Base-by-base conservation (phyloP, 768 basidiomycete genomes). In the Vishniacozyma victoriae region DNA sequence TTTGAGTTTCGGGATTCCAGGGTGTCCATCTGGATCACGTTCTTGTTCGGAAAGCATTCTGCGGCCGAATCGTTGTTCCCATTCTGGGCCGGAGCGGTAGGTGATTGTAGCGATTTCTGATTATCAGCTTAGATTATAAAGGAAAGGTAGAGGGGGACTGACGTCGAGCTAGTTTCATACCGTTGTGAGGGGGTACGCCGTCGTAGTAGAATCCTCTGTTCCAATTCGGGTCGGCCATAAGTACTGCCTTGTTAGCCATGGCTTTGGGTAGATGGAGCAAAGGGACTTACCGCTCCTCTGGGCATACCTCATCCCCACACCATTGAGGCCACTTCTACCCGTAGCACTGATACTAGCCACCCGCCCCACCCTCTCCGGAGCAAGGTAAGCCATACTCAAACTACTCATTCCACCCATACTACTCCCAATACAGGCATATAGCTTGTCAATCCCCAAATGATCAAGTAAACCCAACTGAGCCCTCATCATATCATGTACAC, bases 191-290 rank as follows among this genome's bases (percentile, higher is more conserved):
- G 1, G 95, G 95, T n/a, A 92, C 69, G 6, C 79, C 78, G 50
- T 93, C 88, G 68, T 99, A 99, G 70, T 99, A 99, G 72, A 93
- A 97, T 3, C 95, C 95, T 27, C 90, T 84, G 53, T 97, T 99
- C 95, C 95, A 99, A 55, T 97, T 96, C 0, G 93, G 93, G 73
- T 99, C 95, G 1, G 93, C 87, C 95, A 99, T 99, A 44, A 99
- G 80, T 15, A 99, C 95, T 96, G 54, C n/a, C 15, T n/a, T 14
- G 41, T 40, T n/a, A 37, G 38, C 4, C 44, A 44, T 52, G 40
- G 45, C n/a, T n/a, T n/a, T n/a, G n/a, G n/a, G n/a, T n/a, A n/a
- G n/a, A n/a, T n/a, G n/a, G n/a, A n/a, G n/a, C 51, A 23, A 22
- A 9, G 46, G 23, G 46, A 35, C 84, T 57, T 56, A 90, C 93